phyloP scores from a whole-genome alignment of 129 eudicot genomes.

The Ambrosia trifida region DNA sequence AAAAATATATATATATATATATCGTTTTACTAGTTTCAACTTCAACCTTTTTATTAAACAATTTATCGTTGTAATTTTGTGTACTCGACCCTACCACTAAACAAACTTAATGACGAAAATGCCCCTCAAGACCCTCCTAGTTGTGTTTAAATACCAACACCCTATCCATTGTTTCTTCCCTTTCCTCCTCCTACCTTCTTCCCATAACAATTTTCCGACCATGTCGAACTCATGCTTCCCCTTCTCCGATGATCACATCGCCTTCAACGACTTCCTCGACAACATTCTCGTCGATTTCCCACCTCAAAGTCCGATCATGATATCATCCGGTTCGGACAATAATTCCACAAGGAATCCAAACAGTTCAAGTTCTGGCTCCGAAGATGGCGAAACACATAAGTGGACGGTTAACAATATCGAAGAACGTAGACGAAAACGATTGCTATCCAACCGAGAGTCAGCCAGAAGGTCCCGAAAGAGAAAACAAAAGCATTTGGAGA shows the following conservation, averaged over 20 bases:
- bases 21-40: too few species aligned
- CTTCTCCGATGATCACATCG: background rate
- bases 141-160: slow-evolving; percentile 13
- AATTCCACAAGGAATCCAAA: slow-evolving; percentile 16
- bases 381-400: slow-evolving; percentile 4
- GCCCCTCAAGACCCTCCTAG: background rate
- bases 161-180: slow-evolving; percentile 37
- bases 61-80: background rate
- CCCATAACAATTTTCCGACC: slow-evolving; percentile 15
- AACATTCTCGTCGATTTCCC: slow-evolving; percentile 30
- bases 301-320: slow-evolving; percentile 5
- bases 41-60: too few species aligned
- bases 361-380: slow-evolving; percentile 27
- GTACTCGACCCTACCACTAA: background rate
- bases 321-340: slow-evolving; percentile 20
- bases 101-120: background rate
- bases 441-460: slow-evolving; percentile 79
- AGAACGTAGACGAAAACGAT: slow-evolving; percentile 65
- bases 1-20: background rate
- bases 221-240: slow-evolving; percentile 24
- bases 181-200: slow-evolving; percentile 35
- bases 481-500: slow-evolving; percentile 81
- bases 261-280: slow-evolving; percentile 29
- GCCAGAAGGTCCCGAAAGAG: slow-evolving; percentile 74
- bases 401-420: background rate